Conservation (phyloP, 176 grass and related monocot species). For the Melocanna baccifera region DNA sequence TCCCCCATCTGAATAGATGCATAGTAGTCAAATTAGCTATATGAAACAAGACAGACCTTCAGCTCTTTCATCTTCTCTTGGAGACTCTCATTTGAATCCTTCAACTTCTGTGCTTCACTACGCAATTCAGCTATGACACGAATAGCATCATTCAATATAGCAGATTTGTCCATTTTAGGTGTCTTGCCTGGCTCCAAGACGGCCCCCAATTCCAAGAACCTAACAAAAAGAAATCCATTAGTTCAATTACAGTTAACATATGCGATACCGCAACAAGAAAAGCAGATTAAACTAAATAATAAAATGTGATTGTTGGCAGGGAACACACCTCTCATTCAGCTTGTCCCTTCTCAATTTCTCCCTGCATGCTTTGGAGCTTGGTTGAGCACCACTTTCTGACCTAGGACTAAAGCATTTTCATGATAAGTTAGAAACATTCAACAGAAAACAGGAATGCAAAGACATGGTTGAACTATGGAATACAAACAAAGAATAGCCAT, state of each 20-base stretch:
- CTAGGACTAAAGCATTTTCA: constrained; percentile 57
- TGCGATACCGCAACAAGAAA: not conserved
- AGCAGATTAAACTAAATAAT: not conserved
- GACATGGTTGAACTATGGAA: not conserved
- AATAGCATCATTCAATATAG: constrained; percentile 90
- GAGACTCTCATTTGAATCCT: constrained; percentile 78
- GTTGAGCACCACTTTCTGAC: constrained; percentile 54
- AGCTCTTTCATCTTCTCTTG: constrained; percentile 99
- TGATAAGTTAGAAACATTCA: constrained; percentile 27
- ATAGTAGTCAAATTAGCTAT: not conserved
- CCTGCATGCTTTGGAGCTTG: constrained; percentile 88
- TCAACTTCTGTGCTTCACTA: constrained; percentile 73
- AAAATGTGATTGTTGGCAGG: not conserved
- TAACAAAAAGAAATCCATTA: constrained; percentile 37
- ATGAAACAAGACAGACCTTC: constrained; percentile 58
- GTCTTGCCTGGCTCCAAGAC: constrained; percentile 82
- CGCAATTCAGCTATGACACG: constrained; percentile 66
- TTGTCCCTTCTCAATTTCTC: constrained; percentile 93
- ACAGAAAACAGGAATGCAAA: not conserved
- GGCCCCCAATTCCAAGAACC: constrained; percentile 81
- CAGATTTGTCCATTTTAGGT: constrained; percentile 94
- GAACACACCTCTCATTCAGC: constrained; percentile 71
- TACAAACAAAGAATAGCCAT: not conserved
- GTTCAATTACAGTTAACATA: not conserved
- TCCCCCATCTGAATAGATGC: not conserved